These are phyloP conservation scores for Phytophthora tubulina DNA, from an alignment of 352 stramenopile species.

Conservation along the genomic window DNA sequence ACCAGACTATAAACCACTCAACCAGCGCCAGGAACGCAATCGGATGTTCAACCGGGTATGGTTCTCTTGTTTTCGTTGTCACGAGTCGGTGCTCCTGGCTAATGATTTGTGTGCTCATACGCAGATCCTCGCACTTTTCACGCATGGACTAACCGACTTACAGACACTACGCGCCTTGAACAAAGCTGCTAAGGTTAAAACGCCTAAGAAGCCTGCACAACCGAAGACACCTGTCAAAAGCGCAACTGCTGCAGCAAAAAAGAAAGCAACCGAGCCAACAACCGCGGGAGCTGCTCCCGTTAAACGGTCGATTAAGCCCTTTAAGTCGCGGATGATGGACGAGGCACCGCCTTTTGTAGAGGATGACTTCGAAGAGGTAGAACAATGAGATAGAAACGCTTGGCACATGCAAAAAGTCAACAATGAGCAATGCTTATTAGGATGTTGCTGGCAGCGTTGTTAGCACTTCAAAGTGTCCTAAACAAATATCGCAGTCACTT, in stretches of 20 bases:
- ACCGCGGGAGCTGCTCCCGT: conserved; percentile 16
- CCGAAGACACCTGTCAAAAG: conserved; percentile 42
- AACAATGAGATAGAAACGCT: conserved; percentile 39
- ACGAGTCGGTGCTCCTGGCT: neutral
- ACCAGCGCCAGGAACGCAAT: conserved; percentile 86
- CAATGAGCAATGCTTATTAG: conserved; percentile 18
- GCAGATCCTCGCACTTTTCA: conserved; percentile 71
- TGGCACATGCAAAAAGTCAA: conserved; percentile 14
- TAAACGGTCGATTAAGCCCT: conserved; percentile 75
- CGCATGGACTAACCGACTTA: conserved; percentile 69
- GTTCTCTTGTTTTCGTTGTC: neutral
- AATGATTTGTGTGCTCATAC: conserved; percentile 5
- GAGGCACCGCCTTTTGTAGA: conserved; percentile 64
- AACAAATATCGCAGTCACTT: neutral
- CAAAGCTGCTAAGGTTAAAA: conserved; percentile 72
- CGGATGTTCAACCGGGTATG: conserved; percentile 81
- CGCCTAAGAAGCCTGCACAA: conserved; percentile 51
- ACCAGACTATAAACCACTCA: conserved; percentile 73
- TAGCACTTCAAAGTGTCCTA: neutral
- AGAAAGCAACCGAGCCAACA: conserved; percentile 46
- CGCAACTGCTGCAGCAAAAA: conserved; percentile 44
- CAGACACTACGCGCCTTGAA: conserved; percentile 74
- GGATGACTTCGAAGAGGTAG: conserved; percentile 75
- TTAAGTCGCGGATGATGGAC: conserved; percentile 87
- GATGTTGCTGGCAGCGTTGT: neutral